Base-by-base conservation (phyloP, 352 stramenopile genomes). In the Pythium chondricola region DNA sequence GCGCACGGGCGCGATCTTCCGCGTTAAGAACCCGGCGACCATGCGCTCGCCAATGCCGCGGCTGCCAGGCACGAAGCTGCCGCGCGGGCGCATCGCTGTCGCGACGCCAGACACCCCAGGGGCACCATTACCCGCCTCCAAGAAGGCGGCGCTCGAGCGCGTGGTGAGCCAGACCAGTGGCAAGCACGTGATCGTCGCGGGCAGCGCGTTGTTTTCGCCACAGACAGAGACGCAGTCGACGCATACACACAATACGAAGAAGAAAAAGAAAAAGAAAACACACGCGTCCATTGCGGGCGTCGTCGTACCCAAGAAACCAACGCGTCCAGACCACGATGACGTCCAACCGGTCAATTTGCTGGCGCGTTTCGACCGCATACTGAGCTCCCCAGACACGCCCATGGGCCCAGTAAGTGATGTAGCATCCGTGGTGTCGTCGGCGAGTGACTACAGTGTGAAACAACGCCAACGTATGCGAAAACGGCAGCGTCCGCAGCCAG, bases 1-100 rank as follows among this genome's bases (percentile, higher is more conserved):
- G 25, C 56, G 51, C 47, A 63, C 48, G 9, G 61, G 61, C 37
- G 51, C 51, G 31, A 69, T 65, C 44, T 66, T 63, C 52, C 61
- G 61, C 40, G 56, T 65, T 20, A 52, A 56, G 50, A 52, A 58
- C 37, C 35, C 61, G 0, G 22, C 54, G 22, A 42, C 44, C 18
- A 46, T 52, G 54, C 46, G 47, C 37, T 62, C 54, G 16, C 54
- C 54, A 10, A 48, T 56, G 46, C 54, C 54, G 25, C 40, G 47
- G 21, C 46, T 62, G 13, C 31, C 22, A 1, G 29, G n/a, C n/a
- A n/a, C n/a, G n/a, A n/a, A n/a, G n/a, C n/a, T 36, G 13, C 25
- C 45, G 25, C 53, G 53, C 29, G 30, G 54, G 10, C 46, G 54
- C 47, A 48, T 56, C 27, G 35, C 45, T n/a, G 46, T 20, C 26